Conservation (phyloP, 805 yeast species). For the Scheffersomyces stipitis region DNA sequence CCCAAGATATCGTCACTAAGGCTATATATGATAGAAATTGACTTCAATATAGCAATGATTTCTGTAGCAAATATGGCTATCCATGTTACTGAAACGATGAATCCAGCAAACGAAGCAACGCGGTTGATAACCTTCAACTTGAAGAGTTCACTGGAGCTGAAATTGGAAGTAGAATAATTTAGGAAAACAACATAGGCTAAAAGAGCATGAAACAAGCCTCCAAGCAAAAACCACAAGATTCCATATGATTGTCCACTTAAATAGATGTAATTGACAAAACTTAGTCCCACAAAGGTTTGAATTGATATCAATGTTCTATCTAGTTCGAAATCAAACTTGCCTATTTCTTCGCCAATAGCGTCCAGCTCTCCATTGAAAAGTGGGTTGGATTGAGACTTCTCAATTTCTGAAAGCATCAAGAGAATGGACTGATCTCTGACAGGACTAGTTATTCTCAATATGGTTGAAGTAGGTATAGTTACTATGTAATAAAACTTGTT, state of each 20-base stretch:
- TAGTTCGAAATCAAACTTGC: conserved; percentile 13
- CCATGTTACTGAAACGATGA: conserved; percentile 63
- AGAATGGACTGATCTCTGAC: conserved; percentile 24
- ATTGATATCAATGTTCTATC: conserved; percentile 21
- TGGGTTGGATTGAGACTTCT: conserved; percentile 1
- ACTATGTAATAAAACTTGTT: conserved; percentile 13
- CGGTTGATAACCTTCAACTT: conserved; percentile 17
- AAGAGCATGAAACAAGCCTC: conserved; percentile 6
- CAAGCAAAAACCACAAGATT: conserved; percentile 15
- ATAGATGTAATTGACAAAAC: conserved; percentile 19
- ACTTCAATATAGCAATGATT: conserved; percentile 62
- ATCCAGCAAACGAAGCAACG: conserved; percentile 52
- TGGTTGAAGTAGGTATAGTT: conserved; percentile 22
- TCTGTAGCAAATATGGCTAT: conserved; percentile 70
- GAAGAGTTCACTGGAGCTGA: conserved; percentile 3
- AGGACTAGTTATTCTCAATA: conserved; percentile 32
- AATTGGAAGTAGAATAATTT: conserved; percentile 5
- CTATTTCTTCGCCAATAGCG: conserved; percentile 4
- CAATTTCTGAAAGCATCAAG: conserved; percentile 3
- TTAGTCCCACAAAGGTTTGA: conserved; percentile 30
- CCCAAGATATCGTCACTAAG: conserved; percentile 83
- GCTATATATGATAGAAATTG: conserved; percentile 56
- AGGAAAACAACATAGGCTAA: conserved; percentile 5
- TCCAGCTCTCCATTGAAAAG: conserved; percentile 3
- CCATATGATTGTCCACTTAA: conserved; percentile 6